These are phyloP conservation scores for Musa balbisiana DNA, from an alignment of 202 grass and related monocot species.

Conservation along the genomic window DNA sequence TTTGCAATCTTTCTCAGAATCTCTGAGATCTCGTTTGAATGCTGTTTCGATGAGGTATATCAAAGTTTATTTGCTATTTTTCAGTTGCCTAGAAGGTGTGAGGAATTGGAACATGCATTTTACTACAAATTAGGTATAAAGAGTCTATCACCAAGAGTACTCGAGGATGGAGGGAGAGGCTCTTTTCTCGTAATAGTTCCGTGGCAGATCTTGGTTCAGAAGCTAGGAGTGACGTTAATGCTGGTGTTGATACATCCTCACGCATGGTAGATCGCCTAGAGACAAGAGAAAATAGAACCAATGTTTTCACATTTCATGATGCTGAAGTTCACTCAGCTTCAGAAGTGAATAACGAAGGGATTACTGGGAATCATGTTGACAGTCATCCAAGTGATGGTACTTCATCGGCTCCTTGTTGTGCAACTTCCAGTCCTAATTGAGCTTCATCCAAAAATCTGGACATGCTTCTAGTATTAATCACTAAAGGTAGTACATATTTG, in stretches of 20 bases:
- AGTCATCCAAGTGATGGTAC: slow-evolving; percentile 29
- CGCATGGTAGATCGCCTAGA: slow-evolving; percentile 83
- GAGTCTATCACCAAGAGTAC: slow-evolving; percentile 97
- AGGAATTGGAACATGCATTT: not conserved
- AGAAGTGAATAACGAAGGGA: slow-evolving; percentile 41
- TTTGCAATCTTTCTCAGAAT: slow-evolving; percentile 76
- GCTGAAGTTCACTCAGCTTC: slow-evolving; percentile 26
- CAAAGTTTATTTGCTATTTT: not conserved
- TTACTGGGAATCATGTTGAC: slow-evolving; percentile 32
- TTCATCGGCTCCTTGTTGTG: slow-evolving; percentile 43
- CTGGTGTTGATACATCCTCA: slow-evolving; percentile 75
- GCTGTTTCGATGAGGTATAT: slow-evolving; percentile 78
- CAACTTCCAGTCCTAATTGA: slow-evolving; percentile 55
- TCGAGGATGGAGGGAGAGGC: slow-evolving; percentile 82
- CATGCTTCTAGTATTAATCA: too few species aligned
- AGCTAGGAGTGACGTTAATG: slow-evolving; percentile 79
- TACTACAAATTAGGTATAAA: slow-evolving; percentile 62
- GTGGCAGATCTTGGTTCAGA: slow-evolving; percentile 86
- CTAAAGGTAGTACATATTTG: too few species aligned
- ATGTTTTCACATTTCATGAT: slow-evolving; percentile 33
- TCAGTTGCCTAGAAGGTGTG: not conserved
- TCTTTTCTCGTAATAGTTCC: slow-evolving; percentile 65
- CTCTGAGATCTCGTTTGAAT: slow-evolving; percentile 74
- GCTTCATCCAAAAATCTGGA: slow-evolving; percentile 1
- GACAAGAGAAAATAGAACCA: slow-evolving; percentile 51